Evolutionary conservation across 1,284 basidiomycete species (phyloP).

Genomic region (Malassezia nana): DNA sequence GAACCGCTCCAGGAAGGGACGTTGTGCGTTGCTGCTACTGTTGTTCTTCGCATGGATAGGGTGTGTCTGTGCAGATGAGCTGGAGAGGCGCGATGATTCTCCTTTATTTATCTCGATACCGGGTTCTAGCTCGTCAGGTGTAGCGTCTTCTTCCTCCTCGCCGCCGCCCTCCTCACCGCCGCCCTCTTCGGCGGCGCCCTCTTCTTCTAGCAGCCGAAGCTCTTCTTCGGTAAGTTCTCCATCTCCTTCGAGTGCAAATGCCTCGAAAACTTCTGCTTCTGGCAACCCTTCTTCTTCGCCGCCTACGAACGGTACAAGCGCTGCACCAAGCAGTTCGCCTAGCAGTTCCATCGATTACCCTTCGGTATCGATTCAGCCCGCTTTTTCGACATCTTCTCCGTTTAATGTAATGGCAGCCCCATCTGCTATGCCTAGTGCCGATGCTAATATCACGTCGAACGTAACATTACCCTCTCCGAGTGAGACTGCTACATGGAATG

Average conservation of each 20-base stretch:
- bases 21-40: background rate
- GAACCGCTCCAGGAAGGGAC: background rate
- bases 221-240: background rate
- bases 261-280: background rate
- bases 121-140: background rate
- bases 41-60: background rate
- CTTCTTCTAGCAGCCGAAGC: background rate
- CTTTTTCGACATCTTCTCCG: background rate
- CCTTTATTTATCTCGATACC: background rate
- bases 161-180: background rate
- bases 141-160: background rate
- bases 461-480: background rate
- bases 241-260: background rate
- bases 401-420: conserved; percentile 9
- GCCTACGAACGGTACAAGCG: background rate
- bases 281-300: background rate
- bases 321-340: background rate
- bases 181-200: background rate
- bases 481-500: conserved; percentile 3
- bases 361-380: background rate
- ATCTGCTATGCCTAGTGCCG: background rate
- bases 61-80: background rate
- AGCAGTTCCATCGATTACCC: conserved; percentile 6
- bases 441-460: conserved; percentile 7
- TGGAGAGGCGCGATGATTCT: background rate